Conservation (phyloP, 176 grass and related monocot species). For the Lolium rigidum region DNA sequence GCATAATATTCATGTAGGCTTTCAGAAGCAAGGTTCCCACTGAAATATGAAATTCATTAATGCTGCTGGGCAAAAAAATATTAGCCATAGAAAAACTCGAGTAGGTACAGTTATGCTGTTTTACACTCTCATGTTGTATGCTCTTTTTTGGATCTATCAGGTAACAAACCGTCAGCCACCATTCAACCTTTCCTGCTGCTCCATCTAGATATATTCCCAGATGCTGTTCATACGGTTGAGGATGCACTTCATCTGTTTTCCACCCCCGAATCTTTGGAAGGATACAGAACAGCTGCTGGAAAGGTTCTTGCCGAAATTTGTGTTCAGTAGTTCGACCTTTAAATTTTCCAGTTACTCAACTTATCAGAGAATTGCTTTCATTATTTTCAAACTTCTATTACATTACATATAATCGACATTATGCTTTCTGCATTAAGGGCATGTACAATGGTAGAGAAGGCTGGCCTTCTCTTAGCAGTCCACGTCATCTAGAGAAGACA, state of each 20-base stretch:
- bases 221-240: slow-evolving; percentile 70
- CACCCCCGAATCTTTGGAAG: slow-evolving; percentile 87
- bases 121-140: slow-evolving; percentile 10
- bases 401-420: neutral
- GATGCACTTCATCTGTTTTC: slow-evolving; percentile 84
- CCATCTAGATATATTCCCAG: slow-evolving; percentile 96
- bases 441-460: no score
- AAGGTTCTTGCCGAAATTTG: slow-evolving; percentile 62
- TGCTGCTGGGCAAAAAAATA: neutral
- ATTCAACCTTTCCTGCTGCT: slow-evolving; percentile 90
- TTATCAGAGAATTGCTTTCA: neutral
- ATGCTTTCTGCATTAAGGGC: neutral
- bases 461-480: no score
- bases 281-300: slow-evolving; percentile 82
- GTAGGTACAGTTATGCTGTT: slow-evolving; percentile 16
- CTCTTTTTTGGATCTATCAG: slow-evolving; percentile 50
- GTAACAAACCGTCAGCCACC: slow-evolving; percentile 83
- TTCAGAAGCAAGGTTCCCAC: neutral
- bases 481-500: no score
- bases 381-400: neutral
- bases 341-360: slow-evolving; percentile 17
- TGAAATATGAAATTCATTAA: neutral
- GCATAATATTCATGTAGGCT: neutral
- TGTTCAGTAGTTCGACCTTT: neutral
- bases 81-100: slow-evolving; percentile 1